These are phyloP conservation scores for Micromonas commoda DNA, from an alignment of 139 green algal genomes.

Conservation along the genomic window DNA sequence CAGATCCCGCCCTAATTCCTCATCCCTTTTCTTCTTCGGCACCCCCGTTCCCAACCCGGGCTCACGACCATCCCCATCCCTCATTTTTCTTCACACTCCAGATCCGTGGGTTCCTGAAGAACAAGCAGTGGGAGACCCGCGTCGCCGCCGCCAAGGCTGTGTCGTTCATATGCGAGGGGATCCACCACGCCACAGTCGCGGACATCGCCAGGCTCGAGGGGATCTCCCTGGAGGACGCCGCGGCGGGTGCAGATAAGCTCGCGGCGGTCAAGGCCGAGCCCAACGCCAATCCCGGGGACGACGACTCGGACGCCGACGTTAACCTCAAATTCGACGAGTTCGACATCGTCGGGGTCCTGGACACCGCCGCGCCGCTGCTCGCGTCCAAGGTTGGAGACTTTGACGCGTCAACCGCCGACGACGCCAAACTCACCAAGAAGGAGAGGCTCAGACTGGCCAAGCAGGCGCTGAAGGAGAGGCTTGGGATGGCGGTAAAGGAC, in stretches of 20 bases:
- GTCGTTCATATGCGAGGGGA: neutral
- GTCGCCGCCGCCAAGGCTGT: neutral
- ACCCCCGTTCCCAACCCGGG: neutral
- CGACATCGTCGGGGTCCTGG: neutral
- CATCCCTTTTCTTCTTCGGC: neutral
- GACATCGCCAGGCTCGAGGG: neutral
- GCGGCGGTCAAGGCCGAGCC: no score
- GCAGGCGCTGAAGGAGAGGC: neutral
- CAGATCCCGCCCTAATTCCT: neutral
- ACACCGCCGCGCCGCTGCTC: neutral
- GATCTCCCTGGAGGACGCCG: neutral
- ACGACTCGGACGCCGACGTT: neutral
- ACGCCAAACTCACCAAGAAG: slow-evolving; percentile 7
- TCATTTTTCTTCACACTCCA: neutral
- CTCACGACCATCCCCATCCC: neutral
- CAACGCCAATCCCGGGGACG: neutral
- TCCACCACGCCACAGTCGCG: neutral
- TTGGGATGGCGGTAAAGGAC: slow-evolving; percentile 16
- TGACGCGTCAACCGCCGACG: neutral
- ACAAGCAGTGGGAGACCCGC: slow-evolving; percentile 17
- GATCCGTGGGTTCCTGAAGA: neutral
- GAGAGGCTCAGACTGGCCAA: slow-evolving; percentile 2
- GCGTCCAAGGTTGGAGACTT: neutral
- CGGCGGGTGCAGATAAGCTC: neutral
- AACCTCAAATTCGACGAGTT: slow-evolving; percentile 11